Conservation (phyloP, 768 basidiomycete species). For the Tricholoma hemisulphureum region DNA sequence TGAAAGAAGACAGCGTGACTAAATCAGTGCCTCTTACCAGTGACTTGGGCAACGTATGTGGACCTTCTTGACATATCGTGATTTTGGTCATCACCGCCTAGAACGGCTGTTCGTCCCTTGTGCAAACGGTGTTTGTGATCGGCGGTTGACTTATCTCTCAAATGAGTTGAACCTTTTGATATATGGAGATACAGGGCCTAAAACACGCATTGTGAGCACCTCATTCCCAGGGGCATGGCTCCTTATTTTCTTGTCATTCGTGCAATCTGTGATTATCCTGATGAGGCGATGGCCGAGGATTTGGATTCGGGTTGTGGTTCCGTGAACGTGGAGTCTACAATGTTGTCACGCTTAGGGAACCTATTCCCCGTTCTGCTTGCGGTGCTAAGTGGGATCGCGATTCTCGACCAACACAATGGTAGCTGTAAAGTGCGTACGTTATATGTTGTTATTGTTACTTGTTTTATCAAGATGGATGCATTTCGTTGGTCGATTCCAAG, state of each 20-base stretch:
- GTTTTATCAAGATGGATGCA: background rate
- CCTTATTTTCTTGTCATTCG: constrained; percentile 1
- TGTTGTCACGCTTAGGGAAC: constrained; percentile 3
- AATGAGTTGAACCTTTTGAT: constrained; percentile 1
- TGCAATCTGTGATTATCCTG: constrained; percentile 17
- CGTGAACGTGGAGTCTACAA: constrained; percentile 16
- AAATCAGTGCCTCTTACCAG: no score
- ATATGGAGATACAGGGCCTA: background rate
- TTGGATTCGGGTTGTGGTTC: constrained; percentile 14
- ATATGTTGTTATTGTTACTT: background rate
- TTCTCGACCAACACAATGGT: constrained; percentile 6
- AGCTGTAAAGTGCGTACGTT: background rate
- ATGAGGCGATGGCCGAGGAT: constrained; percentile 21
- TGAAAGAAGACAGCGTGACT: no score
- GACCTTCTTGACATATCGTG: no score
- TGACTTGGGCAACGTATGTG: no score
- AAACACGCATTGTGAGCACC: constrained; percentile 4
- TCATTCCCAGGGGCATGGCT: constrained; percentile 19
- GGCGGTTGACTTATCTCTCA: background rate
- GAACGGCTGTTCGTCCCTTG: background rate
- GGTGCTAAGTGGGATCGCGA: background rate
- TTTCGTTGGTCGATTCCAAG: background rate
- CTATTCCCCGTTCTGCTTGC: constrained; percentile 3
- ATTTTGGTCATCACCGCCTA: background rate
- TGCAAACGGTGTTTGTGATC: background rate